Base-by-base conservation (phyloP, 768 basidiomycete species). In the Rhodotorula babjevae region DNA sequence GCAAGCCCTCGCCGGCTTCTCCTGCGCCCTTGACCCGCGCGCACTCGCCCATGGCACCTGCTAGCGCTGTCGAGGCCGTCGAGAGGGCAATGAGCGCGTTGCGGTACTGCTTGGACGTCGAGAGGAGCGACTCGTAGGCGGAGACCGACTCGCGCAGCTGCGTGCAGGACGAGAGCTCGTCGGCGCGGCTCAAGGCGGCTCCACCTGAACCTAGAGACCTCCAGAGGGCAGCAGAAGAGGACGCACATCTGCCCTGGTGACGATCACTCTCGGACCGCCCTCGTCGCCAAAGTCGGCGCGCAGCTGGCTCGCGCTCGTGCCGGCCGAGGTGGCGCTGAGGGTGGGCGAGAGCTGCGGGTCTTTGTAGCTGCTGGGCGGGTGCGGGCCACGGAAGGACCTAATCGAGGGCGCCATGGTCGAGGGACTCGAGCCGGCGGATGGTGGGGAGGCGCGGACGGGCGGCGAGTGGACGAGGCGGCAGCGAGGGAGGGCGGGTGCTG, bases 21-120 rank as follows among this genome's bases (percentile, higher is more conserved):
- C 65, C 73, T 2, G 76, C 76, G 25, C 76, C 76, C 67, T 76
- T 76, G 40, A 74, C 72, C 18, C 76, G 29, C 36, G 69, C 69
- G 31, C 76, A 76, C 33, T 74, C 69, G 18, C 61, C 69, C 46
- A 76, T 46, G 5, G 76, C 76, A 9, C 59, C 64, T 3, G 76
- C 76, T 42, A 76, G 63, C 1, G 55, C 69, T 9, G 75, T 76
- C 29, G 75, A 67, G 2, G 75, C 72, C 10, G 59, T 10, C 14
- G 68, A 65, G 33, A 76, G 55, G 10, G 75, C 75, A 42, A 73
- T 65, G 42, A 76, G 67, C 19, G 75, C 75, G 42, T 76, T 73
- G 0, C 75, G 68, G 44, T 76, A 76, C 10, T 46, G 67, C 27
- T 76, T 76, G 15, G 75, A 66, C 0, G 63, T 44, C 6, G 49